These are phyloP conservation scores for Alternaria triticina DNA, from an alignment of 2,329 filamentous ascomycete genomes.

Conservation along the genomic window DNA sequence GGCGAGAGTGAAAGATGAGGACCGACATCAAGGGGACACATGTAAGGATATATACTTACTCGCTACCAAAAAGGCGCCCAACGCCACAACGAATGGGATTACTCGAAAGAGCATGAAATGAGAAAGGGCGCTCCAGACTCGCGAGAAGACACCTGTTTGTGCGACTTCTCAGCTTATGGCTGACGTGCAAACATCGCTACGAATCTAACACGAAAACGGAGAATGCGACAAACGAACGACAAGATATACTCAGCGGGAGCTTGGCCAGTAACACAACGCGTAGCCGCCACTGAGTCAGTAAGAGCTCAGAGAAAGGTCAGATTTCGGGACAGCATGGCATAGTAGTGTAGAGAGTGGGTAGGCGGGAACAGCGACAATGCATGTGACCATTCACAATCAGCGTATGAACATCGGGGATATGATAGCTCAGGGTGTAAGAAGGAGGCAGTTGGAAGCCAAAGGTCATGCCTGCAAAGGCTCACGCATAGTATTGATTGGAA, in stretches of 20 bases:
- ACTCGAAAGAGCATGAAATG: not conserved
- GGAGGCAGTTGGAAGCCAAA: not conserved
- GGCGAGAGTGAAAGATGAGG: not conserved
- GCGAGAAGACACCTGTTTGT: not conserved
- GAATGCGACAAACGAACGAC: not conserved
- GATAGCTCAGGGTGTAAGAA: not conserved
- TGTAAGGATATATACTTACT: not conserved
- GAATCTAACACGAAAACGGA: not conserved
- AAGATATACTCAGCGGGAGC: too few relatives aligned
- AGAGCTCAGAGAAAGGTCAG: not conserved
- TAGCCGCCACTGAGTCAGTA: not conserved
- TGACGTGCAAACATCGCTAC: not conserved
- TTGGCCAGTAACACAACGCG: too few relatives aligned
- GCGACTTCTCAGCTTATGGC: not conserved
- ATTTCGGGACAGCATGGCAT: not conserved
- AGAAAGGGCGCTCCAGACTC: not conserved
- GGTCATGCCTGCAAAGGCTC: not conserved
- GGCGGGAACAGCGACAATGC: fast-evolving
- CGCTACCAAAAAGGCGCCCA: not conserved
- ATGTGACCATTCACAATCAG: not conserved
- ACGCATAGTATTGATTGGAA: not conserved
- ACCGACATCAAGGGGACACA: not conserved
- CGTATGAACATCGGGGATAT: not conserved
- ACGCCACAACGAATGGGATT: not conserved
- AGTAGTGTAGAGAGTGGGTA: not conserved